Conservation (phyloP, 192 early-diverging fungal species). For the Obelidium mucronatum region DNA sequence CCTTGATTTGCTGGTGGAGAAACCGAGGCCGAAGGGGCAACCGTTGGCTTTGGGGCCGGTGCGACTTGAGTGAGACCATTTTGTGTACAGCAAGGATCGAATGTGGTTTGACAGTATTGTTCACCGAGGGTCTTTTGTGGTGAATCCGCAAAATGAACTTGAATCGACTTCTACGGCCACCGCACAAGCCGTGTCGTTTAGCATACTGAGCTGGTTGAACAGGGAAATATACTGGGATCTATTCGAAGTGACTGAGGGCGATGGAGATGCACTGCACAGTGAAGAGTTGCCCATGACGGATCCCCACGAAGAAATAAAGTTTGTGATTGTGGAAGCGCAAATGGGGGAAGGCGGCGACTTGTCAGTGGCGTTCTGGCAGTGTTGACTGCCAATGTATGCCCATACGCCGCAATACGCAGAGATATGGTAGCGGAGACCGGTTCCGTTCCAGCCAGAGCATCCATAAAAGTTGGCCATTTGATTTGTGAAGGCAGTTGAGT, state of each 20-base stretch:
- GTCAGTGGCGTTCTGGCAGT: background rate
- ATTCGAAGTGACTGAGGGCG: background rate
- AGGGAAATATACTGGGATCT: conserved; percentile 5
- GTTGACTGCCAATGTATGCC: conserved; percentile 1
- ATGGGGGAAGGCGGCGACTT: background rate
- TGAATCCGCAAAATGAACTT: conserved; percentile 15
- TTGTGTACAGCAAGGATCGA: conserved; percentile 16
- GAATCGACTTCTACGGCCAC: conserved; percentile 14
- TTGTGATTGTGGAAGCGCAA: background rate
- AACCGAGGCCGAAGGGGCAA: background rate
- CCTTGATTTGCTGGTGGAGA: background rate
- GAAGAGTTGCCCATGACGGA: conserved; percentile 1
- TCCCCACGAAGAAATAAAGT: conserved; percentile 23
- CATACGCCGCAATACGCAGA: conserved; percentile 16
- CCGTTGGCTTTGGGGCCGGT: background rate
- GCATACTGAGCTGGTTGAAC: background rate
- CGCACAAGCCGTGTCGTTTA: background rate
- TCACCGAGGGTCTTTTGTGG: background rate
- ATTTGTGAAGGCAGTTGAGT: conserved; percentile 21
- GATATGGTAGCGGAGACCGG: conserved; percentile 31
- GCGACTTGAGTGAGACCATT: conserved; percentile 24
- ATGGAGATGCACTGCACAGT: conserved; percentile 2
- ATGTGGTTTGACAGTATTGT: conserved; percentile 5
- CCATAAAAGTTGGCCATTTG: conserved; percentile 19
- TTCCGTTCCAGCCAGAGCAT: conserved; percentile 41